phyloP scores from a whole-genome alignment of 441 rosid genomes.

The Dalechampia spathulata region DNA sequence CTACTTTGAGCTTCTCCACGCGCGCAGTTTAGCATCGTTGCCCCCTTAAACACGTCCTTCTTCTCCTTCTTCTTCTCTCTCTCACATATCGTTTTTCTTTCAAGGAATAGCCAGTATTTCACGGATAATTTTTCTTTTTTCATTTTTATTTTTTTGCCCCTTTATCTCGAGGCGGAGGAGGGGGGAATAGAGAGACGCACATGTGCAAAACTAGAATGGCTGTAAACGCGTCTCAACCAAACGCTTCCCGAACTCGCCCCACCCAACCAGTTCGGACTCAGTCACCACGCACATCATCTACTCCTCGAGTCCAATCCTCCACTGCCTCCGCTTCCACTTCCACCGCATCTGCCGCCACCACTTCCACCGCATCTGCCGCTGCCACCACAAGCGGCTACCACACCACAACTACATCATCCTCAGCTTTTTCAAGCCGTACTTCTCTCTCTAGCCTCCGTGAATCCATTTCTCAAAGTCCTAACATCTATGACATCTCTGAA shows the following conservation, averaged over 20 bases:
- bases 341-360: constrained; percentile 15
- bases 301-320: background rate
- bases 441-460: constrained; percentile 68
- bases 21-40: background rate
- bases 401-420: constrained; percentile 27
- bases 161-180: no score
- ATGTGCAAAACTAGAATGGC: constrained; percentile 83
- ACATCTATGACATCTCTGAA: constrained; percentile 69
- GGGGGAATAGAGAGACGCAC: background rate
- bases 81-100: background rate
- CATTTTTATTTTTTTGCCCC: no score
- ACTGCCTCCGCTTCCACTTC: constrained; percentile 14
- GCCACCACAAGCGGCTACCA: constrained; percentile 7
- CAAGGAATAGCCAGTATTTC: no score
- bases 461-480: constrained; percentile 57
- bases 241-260: constrained; percentile 13
- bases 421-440: constrained; percentile 32
- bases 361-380: constrained; percentile 20
- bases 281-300: background rate
- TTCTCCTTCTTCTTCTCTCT: background rate
- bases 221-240: constrained; percentile 35
- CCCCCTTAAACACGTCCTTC: background rate
- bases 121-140: no score
- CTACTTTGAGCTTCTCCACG: background rate
- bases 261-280: constrained; percentile 8